Evolutionary conservation across 306 rosid species (phyloP), one percentile per base, ranked within the genome.

Genomic region (Cucumis hystrix): DNA sequence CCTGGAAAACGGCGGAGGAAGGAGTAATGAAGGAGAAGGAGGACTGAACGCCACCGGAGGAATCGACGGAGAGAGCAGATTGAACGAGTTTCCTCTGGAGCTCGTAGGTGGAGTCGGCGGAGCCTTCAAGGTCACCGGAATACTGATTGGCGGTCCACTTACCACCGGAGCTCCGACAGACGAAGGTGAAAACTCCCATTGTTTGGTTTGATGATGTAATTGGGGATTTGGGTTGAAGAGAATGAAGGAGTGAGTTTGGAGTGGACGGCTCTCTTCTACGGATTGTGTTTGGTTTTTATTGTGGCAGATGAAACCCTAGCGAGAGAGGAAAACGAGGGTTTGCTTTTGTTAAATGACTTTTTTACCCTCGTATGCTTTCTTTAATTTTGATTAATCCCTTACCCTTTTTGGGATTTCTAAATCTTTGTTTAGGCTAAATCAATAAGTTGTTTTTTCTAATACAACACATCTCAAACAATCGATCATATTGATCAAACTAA

Each of bases 111-210:
- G 86, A 80, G 10, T 79, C 21, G 3, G 90, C 96, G 28, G 95
- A 90, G 80, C 91, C 91, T 80, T 94, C 96, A 10, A 94, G 84
- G 25, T 87, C 95, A 10, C 98, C 98, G 15, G 88, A 79, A 51
- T 47, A 7, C 77, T 92, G 92, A 80, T 94, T 94, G 0, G 88
- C 98, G 40, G 79, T 77, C 98, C 97, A 94, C 39, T 90, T 87
- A 43, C 72, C 89, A 43, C 88, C 96, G 16, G 91, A 78, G 77
- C 20, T 87, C 62, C 86, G 87, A 45, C 88, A 83, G 10, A 94
- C 86, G 77, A 89, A 94, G 23, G 97, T 90, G 87, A 87, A 90
- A 1, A 89, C 93, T 87, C 98, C 98, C 98, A 94, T 94, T 59
- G 13, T 43, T 37, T 6, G 58, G 13, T 43, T 37, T 3, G 58